These are phyloP conservation scores for Annona squamosa DNA, from an alignment of 164 flowering plant genomes.

Conservation along the genomic window DNA sequence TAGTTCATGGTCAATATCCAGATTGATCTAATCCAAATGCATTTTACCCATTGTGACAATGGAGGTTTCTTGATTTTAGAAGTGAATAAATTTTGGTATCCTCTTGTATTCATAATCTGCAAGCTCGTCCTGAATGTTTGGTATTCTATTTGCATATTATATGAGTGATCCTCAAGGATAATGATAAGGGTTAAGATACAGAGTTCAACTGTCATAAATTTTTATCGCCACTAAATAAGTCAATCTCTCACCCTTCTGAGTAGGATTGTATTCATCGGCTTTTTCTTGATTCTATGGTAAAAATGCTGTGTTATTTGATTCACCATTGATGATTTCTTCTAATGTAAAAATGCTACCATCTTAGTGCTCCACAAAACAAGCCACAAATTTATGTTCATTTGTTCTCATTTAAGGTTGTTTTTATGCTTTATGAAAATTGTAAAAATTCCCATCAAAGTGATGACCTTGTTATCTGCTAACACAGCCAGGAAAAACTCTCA, in stretches of 20 bases:
- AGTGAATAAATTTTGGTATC: not conserved
- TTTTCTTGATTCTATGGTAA: not conserved
- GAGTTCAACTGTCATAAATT: too few relatives aligned
- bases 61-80: not conserved
- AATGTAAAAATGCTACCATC: not conserved
- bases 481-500: constrained; percentile 81
- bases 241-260: not conserved
- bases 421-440: not conserved
- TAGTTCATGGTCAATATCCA: not conserved
- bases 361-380: not conserved
- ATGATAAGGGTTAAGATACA: too few relatives aligned
- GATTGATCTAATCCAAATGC: not conserved
- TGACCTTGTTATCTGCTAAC: not conserved
- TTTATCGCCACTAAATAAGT: not conserved
- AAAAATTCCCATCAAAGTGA: not conserved
- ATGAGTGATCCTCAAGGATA: not conserved
- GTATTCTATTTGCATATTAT: not conserved
- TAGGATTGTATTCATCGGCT: not conserved
- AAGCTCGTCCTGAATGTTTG: not conserved
- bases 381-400: not conserved
- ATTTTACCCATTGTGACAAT: too few relatives aligned
- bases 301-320: not conserved
- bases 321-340: not conserved
- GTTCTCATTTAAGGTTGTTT: not conserved
- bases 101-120: not conserved